Percentiles rank a stretch among this genome's conserved stretches.
phyloP scores from a whole-genome alignment of 768 basidiomycete genomes.

The Tricholoma saponaceum region DNA sequence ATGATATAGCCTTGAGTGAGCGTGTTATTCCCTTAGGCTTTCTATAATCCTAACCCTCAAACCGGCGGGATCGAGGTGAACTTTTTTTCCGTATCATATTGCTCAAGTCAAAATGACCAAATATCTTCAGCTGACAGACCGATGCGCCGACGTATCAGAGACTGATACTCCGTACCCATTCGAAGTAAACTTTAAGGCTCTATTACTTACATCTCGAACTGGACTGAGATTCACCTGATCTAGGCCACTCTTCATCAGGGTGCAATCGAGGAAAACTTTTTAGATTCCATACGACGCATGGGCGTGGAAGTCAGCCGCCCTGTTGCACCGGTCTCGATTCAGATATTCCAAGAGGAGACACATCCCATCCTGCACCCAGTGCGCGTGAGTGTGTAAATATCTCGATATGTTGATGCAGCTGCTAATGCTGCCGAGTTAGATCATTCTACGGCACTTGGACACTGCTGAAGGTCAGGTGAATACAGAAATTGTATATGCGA shows the following conservation, averaged over 20 bases:
- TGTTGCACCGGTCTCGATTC: conserved; percentile 43
- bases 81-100: not conserved
- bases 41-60: conserved; percentile 61
- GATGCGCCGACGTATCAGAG: conserved; percentile 58
- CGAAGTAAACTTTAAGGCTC: conserved; percentile 37
- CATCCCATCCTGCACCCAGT: conserved; percentile 37
- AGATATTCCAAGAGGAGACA: conserved; percentile 37
- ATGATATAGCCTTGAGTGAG: not conserved
- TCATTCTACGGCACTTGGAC: conserved; percentile 40
- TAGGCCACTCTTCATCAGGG: conserved; percentile 63
- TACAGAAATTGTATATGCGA: conserved; percentile 60
- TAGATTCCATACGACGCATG: conserved; percentile 46
- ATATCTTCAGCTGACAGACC: conserved; percentile 49
- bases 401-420: not conserved
- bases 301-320: conserved; percentile 51
- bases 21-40: conserved; percentile 43
- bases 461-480: conserved; percentile 27
- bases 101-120: not conserved
- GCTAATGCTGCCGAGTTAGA: conserved; percentile 23
- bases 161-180: conserved; percentile 67
- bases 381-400: conserved; percentile 22
- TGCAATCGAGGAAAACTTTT: conserved; percentile 54
- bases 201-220: not conserved
- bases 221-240: not conserved
- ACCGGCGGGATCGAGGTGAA: conserved; percentile 59